These are phyloP conservation scores for Ramalina intermedia DNA, from an alignment of 495 filamentous ascomycete genomes.

Conservation along the genomic window DNA sequence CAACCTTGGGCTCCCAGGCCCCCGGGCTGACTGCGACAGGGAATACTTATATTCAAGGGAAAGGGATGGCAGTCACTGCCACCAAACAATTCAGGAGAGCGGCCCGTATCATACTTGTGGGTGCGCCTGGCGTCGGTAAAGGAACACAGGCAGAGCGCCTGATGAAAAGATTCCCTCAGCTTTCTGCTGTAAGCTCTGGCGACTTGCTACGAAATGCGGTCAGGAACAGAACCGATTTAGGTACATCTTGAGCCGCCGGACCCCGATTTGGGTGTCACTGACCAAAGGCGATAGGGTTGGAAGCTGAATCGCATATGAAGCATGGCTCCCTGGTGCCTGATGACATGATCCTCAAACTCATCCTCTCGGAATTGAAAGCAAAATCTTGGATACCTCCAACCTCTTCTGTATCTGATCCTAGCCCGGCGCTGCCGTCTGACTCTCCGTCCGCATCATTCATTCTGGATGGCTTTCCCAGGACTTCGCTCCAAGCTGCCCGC, in stretches of 20 bases:
- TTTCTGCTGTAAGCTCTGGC: slow-evolving; percentile 85
- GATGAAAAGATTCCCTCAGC: slow-evolving; percentile 69
- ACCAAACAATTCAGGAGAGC: slow-evolving; percentile 53
- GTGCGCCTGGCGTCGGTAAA: slow-evolving; percentile 85
- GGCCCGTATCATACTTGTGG: slow-evolving; percentile 86
- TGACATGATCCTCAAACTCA: slow-evolving; percentile 79
- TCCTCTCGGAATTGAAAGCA: slow-evolving; percentile 68
- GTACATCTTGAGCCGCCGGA: slow-evolving; percentile 24
- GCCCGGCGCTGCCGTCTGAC: slow-evolving; percentile 37
- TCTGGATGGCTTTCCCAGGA: slow-evolving; percentile 92
- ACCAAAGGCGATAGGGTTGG: slow-evolving; percentile 44
- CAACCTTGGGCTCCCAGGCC: neutral
- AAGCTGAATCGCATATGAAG: slow-evolving; percentile 78
- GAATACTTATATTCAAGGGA: neutral
- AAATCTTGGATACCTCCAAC: slow-evolving; percentile 69
- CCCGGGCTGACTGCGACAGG: neutral
- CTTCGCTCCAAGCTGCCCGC: slow-evolving; percentile 58
- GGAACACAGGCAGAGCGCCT: slow-evolving; percentile 88
- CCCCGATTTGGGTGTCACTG: neutral
- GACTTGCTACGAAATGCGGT: slow-evolving; percentile 89
- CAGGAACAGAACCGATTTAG: slow-evolving; percentile 68
- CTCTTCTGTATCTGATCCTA: slow-evolving; percentile 21
- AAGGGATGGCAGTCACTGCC: neutral
- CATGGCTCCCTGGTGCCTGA: slow-evolving; percentile 90
- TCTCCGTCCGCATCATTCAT: slow-evolving; percentile 76